Evolutionary conservation across 495 filamentous ascomycete species (phyloP).

Genomic region (Terfezia boudieri): DNA sequence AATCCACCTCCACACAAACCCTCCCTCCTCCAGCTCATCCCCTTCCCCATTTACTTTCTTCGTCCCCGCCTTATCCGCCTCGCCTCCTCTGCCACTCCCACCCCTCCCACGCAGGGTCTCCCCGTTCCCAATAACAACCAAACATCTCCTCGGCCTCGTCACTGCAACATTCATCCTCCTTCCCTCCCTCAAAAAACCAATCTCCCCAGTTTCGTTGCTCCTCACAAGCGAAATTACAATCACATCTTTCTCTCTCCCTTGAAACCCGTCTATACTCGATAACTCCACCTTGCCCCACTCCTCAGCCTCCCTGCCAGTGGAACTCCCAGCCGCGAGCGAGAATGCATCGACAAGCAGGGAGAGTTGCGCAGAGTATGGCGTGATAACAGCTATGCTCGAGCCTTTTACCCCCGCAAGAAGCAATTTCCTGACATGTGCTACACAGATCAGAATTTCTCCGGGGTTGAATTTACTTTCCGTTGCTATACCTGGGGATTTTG

Average conservation of each 20-base stretch:
- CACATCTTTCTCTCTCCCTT: conserved; percentile 91
- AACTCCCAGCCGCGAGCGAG: not conserved
- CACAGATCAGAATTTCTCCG: conserved; percentile 66
- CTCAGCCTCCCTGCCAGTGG: not conserved
- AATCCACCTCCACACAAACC: conserved; percentile 3
- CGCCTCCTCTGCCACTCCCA: conserved; percentile 36
- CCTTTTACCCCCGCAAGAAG: conserved; percentile 55
- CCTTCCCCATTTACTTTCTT: conserved; percentile 4
- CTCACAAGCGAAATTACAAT: conserved; percentile 78
- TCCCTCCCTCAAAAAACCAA: conserved; percentile 89
- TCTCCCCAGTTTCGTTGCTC: conserved; percentile 67
- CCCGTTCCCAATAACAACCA: conserved; percentile 79
- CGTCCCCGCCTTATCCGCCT: conserved; percentile 37
- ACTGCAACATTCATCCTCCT: conserved; percentile 86
- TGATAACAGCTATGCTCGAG: conserved; percentile 79
- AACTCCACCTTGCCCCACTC: conserved; percentile 40
- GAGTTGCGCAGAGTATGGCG: conserved; percentile 90
- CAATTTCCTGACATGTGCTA: conserved; percentile 46
- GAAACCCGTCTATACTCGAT: conserved; percentile 90
- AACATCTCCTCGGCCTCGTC: conserved; percentile 74
- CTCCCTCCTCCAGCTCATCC: conserved; percentile 10
- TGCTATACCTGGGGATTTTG: conserved; percentile 21
- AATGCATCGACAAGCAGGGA: conserved; percentile 49
- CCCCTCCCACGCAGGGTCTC: conserved; percentile 36
- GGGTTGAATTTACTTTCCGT: conserved; percentile 88